Percentiles rank a stretch among this genome's conserved stretches.
Evolutionary conservation across 2,329 filamentous ascomycete genomes (phyloP).

Genomic region (Pezicula neosporulosa): DNA sequence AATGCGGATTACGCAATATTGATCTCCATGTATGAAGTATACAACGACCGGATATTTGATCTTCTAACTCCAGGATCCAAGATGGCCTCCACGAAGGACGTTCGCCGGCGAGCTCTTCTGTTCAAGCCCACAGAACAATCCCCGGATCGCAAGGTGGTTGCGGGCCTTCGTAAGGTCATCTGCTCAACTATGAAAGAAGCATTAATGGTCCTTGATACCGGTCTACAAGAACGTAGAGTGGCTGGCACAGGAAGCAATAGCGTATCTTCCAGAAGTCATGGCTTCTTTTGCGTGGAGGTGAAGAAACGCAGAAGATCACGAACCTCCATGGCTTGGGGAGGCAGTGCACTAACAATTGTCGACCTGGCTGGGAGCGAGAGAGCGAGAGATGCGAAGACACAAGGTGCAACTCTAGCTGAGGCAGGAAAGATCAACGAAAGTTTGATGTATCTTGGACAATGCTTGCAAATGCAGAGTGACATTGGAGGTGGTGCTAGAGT

Average conservation of each 20-base stretch:
- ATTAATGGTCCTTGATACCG: slow-evolving; percentile 84
- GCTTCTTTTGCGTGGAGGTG: slow-evolving; percentile 93
- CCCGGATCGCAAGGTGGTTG: slow-evolving; percentile 90
- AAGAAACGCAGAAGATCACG: slow-evolving; percentile 67
- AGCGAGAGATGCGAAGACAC: slow-evolving; percentile 89
- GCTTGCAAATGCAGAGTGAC: slow-evolving; percentile 91
- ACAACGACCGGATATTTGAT: slow-evolving; percentile 97
- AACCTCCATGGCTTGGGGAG: slow-evolving; percentile 62
- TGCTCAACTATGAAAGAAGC: slow-evolving; percentile 82
- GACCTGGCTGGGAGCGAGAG: slow-evolving; percentile 93
- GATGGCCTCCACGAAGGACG: slow-evolving; percentile 62
- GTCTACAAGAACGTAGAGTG: slow-evolving; percentile 80
- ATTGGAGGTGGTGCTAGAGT: slow-evolving; percentile 72
- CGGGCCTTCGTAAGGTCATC: slow-evolving; percentile 85
- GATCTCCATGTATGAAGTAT: slow-evolving; percentile 98
- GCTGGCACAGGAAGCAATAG: slow-evolving; percentile 92
- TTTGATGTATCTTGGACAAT: slow-evolving; percentile 96
- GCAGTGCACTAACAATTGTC: slow-evolving; percentile 80
- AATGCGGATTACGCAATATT: slow-evolving; percentile 81
- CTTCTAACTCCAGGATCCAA: slow-evolving; percentile 67
- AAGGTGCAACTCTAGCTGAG: slow-evolving; percentile 86
- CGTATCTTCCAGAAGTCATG: slow-evolving; percentile 86
- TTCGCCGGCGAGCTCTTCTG: slow-evolving; percentile 73
- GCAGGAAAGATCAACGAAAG: slow-evolving; percentile 98
- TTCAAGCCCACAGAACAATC: slow-evolving; percentile 92